Evolutionary conservation across 257 asterid species (phyloP), one percentile per base, ranked within the genome.

Genomic region (Craterostigma plantagineum): DNA sequence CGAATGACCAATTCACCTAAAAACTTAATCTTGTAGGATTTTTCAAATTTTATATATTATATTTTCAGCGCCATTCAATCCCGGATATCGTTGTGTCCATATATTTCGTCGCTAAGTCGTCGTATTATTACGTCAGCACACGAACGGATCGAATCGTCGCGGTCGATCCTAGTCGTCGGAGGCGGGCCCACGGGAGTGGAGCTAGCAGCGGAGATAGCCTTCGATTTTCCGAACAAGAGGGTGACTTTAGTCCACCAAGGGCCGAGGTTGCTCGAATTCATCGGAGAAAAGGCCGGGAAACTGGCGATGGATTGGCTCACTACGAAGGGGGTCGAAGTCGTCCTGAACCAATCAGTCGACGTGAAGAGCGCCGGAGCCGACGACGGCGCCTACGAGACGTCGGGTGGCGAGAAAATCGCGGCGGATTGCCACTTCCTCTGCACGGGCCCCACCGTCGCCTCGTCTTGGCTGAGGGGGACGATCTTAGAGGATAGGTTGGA

Each of bases 121-220:
- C 30, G 30, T 23, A 23, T 6, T 23, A 2, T 2, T 23, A 23
- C 6, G 30, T 23, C 69, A 80, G 96, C 81, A 38, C 63, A 77
- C 11, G 77, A 60, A 41, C 80, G 67, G 79, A 85, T 85, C 44
- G 71, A 64, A 60, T 62, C 81, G 0, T 68, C 96, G 3, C 57
- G 63, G 38, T 69, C 83, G 2, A 56, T 85, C 16, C 57, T 85
- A 65, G 59, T 81, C 42, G 64, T 85, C 44, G 94, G 96, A 60
- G 96, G 96, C 14, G 96, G 96, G 10, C 94, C 96, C 45, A 66
- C 69, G 12, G 94, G 96, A 48, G 96, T 85, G 10, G 96, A 85
- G 56, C 67, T 85, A 11, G 96, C 96, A 49, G 72, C 58, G 47
- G 96, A 85, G 59, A 73, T 85, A 38, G 48, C 62, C 14, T 74